Evolutionary conservation across 2,329 filamentous ascomycete genomes (phyloP).

Genomic region (Pseudogymnoascus sp.): DNA sequence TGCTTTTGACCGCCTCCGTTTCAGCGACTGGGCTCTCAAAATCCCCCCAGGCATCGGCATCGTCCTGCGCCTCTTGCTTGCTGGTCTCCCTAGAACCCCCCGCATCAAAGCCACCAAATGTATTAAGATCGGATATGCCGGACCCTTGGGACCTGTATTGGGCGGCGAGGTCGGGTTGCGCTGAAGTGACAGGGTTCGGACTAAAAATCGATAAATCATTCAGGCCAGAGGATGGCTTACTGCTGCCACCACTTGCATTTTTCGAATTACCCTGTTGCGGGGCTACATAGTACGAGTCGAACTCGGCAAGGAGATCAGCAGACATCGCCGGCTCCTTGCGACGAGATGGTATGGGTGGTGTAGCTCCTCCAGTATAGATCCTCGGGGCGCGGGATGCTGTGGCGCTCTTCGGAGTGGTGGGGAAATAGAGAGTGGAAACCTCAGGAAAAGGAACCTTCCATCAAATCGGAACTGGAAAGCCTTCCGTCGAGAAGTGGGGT

Average conservation of each 20-base stretch:
- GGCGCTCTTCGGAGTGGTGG: constrained; percentile 23
- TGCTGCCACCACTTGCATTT: neutral
- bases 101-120: neutral
- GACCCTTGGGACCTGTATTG: neutral
- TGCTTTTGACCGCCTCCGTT: neutral
- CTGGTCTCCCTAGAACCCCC: neutral
- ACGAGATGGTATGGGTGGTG: neutral
- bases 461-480: neutral
- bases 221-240: constrained; percentile 2
- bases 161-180: neutral
- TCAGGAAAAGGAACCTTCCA: neutral
- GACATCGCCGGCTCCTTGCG: constrained; percentile 40
- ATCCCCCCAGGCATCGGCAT: constrained; percentile 6
- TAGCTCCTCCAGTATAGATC: neutral
- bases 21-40: constrained; percentile 4
- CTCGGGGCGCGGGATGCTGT: neutral
- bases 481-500: neutral
- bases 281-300: constrained; percentile 40
- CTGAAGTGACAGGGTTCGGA: neutral
- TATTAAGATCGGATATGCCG: neutral
- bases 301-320: constrained; percentile 57
- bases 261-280: constrained; percentile 20
- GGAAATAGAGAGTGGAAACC: neutral
- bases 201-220: constrained; percentile 3
- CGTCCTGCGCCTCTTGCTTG: neutral